These are phyloP conservation scores for Prunus yedoensis DNA, from an alignment of 331 rosid species.

Conservation along the genomic window DNA sequence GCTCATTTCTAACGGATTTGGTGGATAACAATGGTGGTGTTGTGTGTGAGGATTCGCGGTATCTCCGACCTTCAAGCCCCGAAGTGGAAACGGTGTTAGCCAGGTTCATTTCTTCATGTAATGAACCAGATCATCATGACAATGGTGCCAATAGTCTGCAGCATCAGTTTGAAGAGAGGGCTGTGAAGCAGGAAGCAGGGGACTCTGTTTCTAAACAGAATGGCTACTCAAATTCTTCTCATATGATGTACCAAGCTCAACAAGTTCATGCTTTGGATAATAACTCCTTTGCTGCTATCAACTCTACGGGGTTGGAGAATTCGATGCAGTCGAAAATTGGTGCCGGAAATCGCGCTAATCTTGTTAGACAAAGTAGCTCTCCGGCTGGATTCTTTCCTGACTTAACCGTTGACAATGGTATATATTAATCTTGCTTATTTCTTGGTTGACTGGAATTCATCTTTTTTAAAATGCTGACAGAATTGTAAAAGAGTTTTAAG, in stretches of 20 bases:
- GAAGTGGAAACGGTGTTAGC: conserved; percentile 54
- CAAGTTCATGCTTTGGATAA: conserved; percentile 38
- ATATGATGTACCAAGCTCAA: conserved; percentile 38
- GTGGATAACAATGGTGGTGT: conserved; percentile 38
- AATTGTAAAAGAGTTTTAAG: background rate
- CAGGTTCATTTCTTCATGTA: conserved; percentile 47
- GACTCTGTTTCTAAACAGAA: conserved; percentile 33
- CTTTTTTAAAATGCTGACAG: background rate
- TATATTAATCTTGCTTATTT: conserved; percentile 3
- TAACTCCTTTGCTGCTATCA: conserved; percentile 38
- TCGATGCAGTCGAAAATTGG: conserved; percentile 41
- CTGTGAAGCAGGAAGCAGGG: conserved; percentile 48
- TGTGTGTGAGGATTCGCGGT: conserved; percentile 31
- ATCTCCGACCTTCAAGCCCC: conserved; percentile 47
- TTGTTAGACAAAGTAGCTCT: conserved; percentile 65
- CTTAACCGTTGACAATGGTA: conserved; percentile 58
- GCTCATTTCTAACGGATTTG: conserved; percentile 39
- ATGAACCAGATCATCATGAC: conserved; percentile 32
- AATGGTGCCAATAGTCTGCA: conserved; percentile 16
- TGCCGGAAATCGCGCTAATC: conserved; percentile 47
- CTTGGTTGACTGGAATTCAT: background rate
- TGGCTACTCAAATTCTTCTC: conserved; percentile 33
- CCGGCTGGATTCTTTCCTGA: conserved; percentile 63
- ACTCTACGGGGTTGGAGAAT: conserved; percentile 23
- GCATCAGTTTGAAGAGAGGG: conserved; percentile 31